These are phyloP conservation scores for Scleroderma citrinum DNA, from an alignment of 768 basidiomycete genomes.

Conservation along the genomic window DNA sequence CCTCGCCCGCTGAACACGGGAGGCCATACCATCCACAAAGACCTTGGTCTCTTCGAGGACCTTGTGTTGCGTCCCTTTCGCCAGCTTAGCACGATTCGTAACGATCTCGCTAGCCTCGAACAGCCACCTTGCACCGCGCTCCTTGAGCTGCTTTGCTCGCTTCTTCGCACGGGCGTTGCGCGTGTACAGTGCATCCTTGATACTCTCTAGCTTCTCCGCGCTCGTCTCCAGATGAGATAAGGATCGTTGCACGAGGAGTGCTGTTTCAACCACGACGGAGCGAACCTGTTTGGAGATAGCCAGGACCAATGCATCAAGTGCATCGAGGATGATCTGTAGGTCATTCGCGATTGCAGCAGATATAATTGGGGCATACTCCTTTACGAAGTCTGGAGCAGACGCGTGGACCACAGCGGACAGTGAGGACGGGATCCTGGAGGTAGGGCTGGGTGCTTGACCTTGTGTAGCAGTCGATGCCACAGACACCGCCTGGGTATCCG, in stretches of 20 bases:
- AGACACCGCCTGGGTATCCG: slow-evolving; percentile 22
- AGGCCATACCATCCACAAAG: slow-evolving; percentile 17
- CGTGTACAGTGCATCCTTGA: slow-evolving; percentile 37
- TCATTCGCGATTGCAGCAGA: slow-evolving; percentile 44
- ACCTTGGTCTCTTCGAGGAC: slow-evolving; percentile 27
- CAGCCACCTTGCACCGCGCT: slow-evolving; percentile 43
- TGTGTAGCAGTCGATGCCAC: slow-evolving; percentile 16
- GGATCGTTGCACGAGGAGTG: slow-evolving; percentile 40
- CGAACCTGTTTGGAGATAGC: slow-evolving; percentile 44
- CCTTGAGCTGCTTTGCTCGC: slow-evolving; percentile 48
- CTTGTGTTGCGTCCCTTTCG: slow-evolving; percentile 36
- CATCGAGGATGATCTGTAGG: slow-evolving; percentile 50
- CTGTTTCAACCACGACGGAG: slow-evolving; percentile 26
- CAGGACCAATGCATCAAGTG: slow-evolving; percentile 50
- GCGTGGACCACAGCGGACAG: slow-evolving; percentile 30
- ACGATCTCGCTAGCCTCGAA: slow-evolving; percentile 38
- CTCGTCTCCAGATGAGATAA: slow-evolving; percentile 29
- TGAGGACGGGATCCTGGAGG: slow-evolving; percentile 9
- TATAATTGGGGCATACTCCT: slow-evolving; percentile 40
- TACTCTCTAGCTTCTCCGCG: slow-evolving; percentile 31
- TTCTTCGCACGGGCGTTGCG: slow-evolving; percentile 48
- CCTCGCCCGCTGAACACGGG: slow-evolving; percentile 40
- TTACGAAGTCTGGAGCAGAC: slow-evolving; percentile 45
- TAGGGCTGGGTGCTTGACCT: slow-evolving; percentile 8
- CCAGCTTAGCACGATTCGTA: slow-evolving; percentile 34